These are phyloP conservation scores for Paradendryphiella salina DNA, from an alignment of 2,329 filamentous ascomycete species.

Conservation along the genomic window DNA sequence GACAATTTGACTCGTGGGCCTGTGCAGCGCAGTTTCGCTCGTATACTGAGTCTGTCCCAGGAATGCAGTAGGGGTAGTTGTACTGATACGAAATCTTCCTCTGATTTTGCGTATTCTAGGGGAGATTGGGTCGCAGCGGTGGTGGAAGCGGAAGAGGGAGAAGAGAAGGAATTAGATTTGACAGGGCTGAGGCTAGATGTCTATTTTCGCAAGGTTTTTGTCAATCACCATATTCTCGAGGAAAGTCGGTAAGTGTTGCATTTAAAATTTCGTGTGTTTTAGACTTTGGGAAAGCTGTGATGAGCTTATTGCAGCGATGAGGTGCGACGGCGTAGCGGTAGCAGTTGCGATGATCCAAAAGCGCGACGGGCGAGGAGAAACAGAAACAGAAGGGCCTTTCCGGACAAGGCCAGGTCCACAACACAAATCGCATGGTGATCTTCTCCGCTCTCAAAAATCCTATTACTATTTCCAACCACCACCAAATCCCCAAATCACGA, in stretches of 20 bases:
- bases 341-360: no score
- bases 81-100: slow-evolving; percentile 6
- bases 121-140: not conserved
- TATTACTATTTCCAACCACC: no score
- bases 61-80: not conserved
- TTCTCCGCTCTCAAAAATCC: no score
- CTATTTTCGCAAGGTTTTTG: not conserved
- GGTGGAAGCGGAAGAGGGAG: not conserved
- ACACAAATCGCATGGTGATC: no score
- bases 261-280: no score
- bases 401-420: no score
- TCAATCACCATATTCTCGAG: slow-evolving; percentile 1
- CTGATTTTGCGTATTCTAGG: not conserved
- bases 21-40: not conserved
- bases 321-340: no score
- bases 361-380: no score
- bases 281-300: no score
- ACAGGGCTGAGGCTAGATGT: not conserved
- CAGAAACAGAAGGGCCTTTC: no score
- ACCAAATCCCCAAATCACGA: no score
- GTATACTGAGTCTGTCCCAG: no score
- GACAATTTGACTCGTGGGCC: not conserved
- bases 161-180: not conserved
- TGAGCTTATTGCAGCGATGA: not conserved
- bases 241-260: not conserved